Evolutionary conservation across 2,329 filamentous ascomycete species (phyloP), one percentile per base, ranked within the genome.

Genomic region (Akanthomyces lecanii): DNA sequence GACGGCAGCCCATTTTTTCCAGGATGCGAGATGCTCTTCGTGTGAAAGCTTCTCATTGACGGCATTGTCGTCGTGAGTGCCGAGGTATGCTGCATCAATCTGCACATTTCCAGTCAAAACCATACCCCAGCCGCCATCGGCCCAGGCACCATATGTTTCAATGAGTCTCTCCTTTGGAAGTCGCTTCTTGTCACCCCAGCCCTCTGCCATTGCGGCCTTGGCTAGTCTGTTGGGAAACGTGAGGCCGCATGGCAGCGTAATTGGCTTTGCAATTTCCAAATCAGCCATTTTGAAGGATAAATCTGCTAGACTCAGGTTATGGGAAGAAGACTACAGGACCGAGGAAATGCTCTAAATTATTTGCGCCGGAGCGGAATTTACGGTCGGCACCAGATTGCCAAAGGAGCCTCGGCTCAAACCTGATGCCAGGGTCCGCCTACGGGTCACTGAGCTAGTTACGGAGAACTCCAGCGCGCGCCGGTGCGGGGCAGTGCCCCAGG

Each of bases 171-270:
- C 67, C 11, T 75, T 76, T 0, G 83, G 83, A 0, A 79, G 74
- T 33, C 80, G 66, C 61, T 80, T 71, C 5, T 69, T 70, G 65
- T 77, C 74, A 36, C 76, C 73, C 69, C 81, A 70, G 4, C 66
- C 66, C 65, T 84, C 79, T 5, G 81, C 76, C 73, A 85, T 78
- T 40, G 84, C 81, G 54, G 83, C 76, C 66, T 82, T 78, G 52
- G 71, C 75, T 1, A 87, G 75, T 7, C 84, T 80, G 67, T 87
- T 87, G 2, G 82, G 81, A 2, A 87, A 70, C 0, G 75, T 77
- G 28, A 87, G 74, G 1, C 85, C 85, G 68, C 82, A 84, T 65
- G 81, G 80, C 1, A 86, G 75, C 48, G 77, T 81, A 16, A 84
- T 68, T 0, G 82, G 76, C 36, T 79, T 55, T 36, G 33, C 48